Percentiles rank a stretch among this genome's conserved stretches.
Evolutionary conservation across 345 rosid genomes (phyloP).

Genomic region (Brassica incana): DNA sequence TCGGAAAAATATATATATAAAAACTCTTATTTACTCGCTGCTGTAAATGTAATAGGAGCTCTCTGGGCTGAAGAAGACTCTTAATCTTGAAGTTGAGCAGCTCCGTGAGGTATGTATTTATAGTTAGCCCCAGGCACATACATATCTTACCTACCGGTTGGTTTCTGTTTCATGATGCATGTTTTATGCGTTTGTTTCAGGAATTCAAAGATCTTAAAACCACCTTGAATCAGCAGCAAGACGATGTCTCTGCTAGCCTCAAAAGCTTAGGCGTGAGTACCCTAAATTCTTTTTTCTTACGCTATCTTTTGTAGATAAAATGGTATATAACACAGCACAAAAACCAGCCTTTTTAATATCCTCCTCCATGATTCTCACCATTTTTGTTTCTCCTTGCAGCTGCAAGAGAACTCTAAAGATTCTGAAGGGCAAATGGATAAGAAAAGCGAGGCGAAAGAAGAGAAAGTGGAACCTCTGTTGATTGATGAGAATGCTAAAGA

Average conservation of each 20-base stretch:
- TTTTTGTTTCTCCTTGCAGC: constrained; percentile 39
- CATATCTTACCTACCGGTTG: neutral
- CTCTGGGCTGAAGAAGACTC: constrained; percentile 65
- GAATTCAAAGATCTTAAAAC: constrained; percentile 75
- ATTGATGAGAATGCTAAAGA: constrained; percentile 33
- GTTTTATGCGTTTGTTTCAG: constrained; percentile 30
- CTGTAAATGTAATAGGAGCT: constrained; percentile 54
- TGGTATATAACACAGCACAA: neutral
- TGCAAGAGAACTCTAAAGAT: constrained; percentile 56
- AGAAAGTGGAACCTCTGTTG: constrained; percentile 27
- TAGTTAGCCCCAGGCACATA: neutral
- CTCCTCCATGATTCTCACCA: constrained; percentile 17
- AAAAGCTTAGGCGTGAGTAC: constrained; percentile 61
- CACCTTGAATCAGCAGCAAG: constrained; percentile 82
- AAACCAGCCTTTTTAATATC: neutral
- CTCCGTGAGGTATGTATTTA: constrained; percentile 44
- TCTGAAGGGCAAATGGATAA: constrained; percentile 41
- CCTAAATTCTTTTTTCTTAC: neutral
- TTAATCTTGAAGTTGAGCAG: constrained; percentile 78
- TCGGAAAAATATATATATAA: neutral
- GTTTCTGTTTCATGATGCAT: constrained; percentile 3
- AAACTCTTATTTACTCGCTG: neutral
- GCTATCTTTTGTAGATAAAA: neutral
- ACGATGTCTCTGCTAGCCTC: constrained; percentile 66
- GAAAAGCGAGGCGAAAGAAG: constrained; percentile 39